Conservation (phyloP, 2,329 filamentous ascomycete species). For the Fusarium pseudoanthophilum region DNA sequence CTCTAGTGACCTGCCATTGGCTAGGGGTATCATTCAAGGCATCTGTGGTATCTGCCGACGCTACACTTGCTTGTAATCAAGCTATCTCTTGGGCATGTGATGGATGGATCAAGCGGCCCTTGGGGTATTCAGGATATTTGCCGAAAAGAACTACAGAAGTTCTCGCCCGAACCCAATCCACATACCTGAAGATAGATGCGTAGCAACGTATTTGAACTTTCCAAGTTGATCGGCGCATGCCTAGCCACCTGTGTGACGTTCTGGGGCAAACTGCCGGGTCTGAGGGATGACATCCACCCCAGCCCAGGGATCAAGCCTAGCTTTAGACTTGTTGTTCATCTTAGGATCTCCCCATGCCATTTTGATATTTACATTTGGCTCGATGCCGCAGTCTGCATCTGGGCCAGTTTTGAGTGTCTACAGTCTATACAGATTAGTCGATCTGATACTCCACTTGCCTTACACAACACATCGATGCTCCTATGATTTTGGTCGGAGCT, state of each 20-base stretch:
- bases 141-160: background rate
- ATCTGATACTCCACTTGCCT: background rate
- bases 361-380: rapidly evolving
- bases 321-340: background rate
- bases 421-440: too few species aligned
- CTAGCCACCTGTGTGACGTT: background rate
- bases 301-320: background rate
- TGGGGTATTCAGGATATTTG: background rate
- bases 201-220: background rate
- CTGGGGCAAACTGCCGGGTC: background rate
- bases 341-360: rapidly evolving
- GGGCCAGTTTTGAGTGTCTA: rapidly evolving
- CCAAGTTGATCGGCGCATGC: background rate
- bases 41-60: background rate
- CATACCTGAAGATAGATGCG: rapidly evolving
- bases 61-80: background rate
- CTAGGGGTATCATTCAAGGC: too few species aligned
- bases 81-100: background rate
- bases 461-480: background rate
- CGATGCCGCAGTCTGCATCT: background rate
- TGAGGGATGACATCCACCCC: background rate
- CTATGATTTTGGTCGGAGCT: background rate
- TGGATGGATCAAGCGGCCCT: background rate
- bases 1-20: background rate
- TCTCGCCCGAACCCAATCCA: too few species aligned